Evolutionary conservation across 768 basidiomycete genomes (phyloP).

Genomic region (Auricularia sp.): DNA sequence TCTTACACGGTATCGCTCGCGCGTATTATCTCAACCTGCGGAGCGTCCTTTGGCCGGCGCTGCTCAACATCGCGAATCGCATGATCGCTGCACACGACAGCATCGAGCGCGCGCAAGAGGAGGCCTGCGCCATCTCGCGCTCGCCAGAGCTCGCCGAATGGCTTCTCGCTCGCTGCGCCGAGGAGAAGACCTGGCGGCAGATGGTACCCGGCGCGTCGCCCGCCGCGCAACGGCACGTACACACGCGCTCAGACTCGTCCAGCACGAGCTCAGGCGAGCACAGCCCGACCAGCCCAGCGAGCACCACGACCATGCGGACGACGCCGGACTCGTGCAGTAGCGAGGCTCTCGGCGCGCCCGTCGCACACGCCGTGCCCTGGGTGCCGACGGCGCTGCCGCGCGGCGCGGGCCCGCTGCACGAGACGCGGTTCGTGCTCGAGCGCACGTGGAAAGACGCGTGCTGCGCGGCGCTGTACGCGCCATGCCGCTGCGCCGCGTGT

Average conservation of each 20-base stretch:
- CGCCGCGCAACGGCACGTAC: background rate
- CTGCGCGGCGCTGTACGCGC: background rate
- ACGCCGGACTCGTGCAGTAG: background rate
- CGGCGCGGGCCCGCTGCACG: background rate
- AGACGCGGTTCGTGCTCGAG: background rate
- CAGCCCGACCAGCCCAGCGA: background rate
- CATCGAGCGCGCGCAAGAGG: background rate
- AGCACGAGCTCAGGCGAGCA: background rate
- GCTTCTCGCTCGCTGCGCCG: background rate
- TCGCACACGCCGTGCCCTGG: background rate
- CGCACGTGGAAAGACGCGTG: background rate
- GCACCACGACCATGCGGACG: background rate
- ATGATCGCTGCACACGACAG: constrained; percentile 47
- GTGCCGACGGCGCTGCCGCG: background rate
- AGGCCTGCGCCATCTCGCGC: background rate
- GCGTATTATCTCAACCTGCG: constrained; percentile 51
- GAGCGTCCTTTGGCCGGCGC: constrained; percentile 48
- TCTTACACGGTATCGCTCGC: constrained; percentile 18
- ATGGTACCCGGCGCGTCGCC: background rate
- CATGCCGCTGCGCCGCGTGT: background rate
- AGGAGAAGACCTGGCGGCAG: background rate
- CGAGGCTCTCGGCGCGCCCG: background rate
- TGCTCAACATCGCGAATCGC: constrained; percentile 59
- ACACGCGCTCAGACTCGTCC: background rate
- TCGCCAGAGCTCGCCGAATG: background rate